Evolutionary conservation across 75 land plant species (phyloP).

Genomic region (Isoetes taiwanensis): DNA sequence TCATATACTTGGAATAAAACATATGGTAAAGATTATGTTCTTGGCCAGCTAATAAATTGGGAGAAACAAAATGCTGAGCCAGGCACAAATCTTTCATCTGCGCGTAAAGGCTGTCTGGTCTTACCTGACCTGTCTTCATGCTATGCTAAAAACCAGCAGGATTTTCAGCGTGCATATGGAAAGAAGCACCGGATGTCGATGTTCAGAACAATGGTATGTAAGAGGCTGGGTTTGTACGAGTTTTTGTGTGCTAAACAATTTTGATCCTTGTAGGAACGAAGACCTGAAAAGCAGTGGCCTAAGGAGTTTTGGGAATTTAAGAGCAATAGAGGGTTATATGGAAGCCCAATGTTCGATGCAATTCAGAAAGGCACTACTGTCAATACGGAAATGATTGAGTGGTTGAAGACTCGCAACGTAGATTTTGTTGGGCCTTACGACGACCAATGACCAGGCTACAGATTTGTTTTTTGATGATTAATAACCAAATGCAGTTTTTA

Average conservation of each 20-base stretch:
- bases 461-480: no score
- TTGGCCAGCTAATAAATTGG: slow-evolving; percentile 94
- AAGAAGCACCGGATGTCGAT: slow-evolving; percentile 43
- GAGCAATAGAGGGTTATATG: slow-evolving; percentile 34
- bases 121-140: slow-evolving; percentile 81
- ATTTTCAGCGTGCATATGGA: slow-evolving; percentile 49
- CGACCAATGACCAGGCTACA: no score
- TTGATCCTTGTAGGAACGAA: no score
- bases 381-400: slow-evolving; percentile 71
- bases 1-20: slow-evolving; percentile 58
- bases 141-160: slow-evolving; percentile 62
- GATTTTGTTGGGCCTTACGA: slow-evolving; percentile 43
- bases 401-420: slow-evolving; percentile 55
- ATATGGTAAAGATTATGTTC: slow-evolving; percentile 66
- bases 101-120: slow-evolving; percentile 67
- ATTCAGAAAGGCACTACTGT: slow-evolving; percentile 35
- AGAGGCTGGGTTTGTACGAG: neutral
- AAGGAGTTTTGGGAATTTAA: slow-evolving; percentile 68
- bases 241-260: no score
- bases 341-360: slow-evolving; percentile 93
- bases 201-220: slow-evolving; percentile 70
- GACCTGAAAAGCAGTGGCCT: no score
- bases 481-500: no score
- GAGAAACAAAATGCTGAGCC: slow-evolving; percentile 70
- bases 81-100: slow-evolving; percentile 44